Base-by-base conservation (phyloP, 306 rosid species). In the Delonix regia region DNA sequence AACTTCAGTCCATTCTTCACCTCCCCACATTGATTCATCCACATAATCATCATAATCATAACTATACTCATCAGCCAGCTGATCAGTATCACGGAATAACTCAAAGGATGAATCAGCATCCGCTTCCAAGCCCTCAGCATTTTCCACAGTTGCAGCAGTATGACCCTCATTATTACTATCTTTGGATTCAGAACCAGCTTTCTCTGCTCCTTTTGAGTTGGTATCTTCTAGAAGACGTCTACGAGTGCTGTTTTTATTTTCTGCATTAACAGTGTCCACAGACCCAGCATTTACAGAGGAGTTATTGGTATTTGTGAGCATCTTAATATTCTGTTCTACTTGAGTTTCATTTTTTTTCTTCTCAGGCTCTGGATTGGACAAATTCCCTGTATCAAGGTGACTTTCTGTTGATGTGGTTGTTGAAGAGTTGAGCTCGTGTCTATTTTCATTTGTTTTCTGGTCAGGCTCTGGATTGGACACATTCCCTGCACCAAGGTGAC, bases 11-110 rank as follows among this genome's bases (percentile, higher is more conserved):
- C 95, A 96, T 69, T 91, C 99, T 85, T 96, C 99, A 61, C 87
- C 97, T 81, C 97, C 99, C 99, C 99, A 96, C 98, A 91, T 77
- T 51, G 96, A 41, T 56, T 91, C 98, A 82, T 93, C 92, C 82
- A 81, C 94, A 87, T 87, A 93, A 81, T 95, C 99, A 72, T 95
- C 97, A 75, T 95, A 93, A 81, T 96, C 98, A 77, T 96, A 93
- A 78, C 63, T 90, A 69, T 93, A 91, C 88, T 96, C 99, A 83
- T 91, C 96, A 11, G 88, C 96, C 69, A 93, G 85, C 81, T 93
- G 98, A 78, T 96, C 98, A 44, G 67, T 91, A 47, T 85, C 84
- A 24, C 98, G 98, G 69, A 91, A 89, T 76, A 96, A 76, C 41
- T 96, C 99, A 47, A 93, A 96, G 53, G 99, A 93, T 22, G 96